Evolutionary conservation across 129 eudicot species (phyloP).

Genomic region (Flaveria brownii): DNA sequence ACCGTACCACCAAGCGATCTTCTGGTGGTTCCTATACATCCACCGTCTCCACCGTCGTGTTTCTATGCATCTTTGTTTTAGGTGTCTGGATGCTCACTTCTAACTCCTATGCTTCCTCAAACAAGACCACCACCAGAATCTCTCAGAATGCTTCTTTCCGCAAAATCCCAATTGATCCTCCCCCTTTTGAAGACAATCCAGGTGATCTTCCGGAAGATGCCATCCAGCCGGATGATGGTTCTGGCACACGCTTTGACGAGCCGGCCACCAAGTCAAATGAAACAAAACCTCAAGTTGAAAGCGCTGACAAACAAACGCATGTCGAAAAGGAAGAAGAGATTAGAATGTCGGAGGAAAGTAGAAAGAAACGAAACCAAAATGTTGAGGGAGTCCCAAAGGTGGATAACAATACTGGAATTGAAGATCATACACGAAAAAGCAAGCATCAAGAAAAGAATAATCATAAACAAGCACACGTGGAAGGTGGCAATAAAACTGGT

Average conservation of each 20-base stretch:
- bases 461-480: slow-evolving; percentile 6
- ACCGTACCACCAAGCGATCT: slow-evolving; percentile 51
- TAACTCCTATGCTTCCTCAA: slow-evolving; percentile 38
- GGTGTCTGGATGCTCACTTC: slow-evolving; percentile 71
- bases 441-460: slow-evolving; percentile 13
- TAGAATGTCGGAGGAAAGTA: slow-evolving; percentile 58
- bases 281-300: slow-evolving; percentile 27
- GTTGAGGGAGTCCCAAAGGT: slow-evolving; percentile 13
- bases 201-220: slow-evolving; percentile 69
- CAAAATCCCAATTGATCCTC: slow-evolving; percentile 22
- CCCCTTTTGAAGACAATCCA: slow-evolving; percentile 52
- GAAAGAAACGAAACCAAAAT: slow-evolving; percentile 42
- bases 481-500: background rate
- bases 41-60: slow-evolving; percentile 52
- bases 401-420: slow-evolving; percentile 15
- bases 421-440: slow-evolving; percentile 19
- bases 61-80: slow-evolving; percentile 51
- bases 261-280: slow-evolving; percentile 19
- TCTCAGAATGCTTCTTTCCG: slow-evolving; percentile 19
- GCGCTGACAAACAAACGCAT: slow-evolving; percentile 28
- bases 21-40: slow-evolving; percentile 48
- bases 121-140: slow-evolving; percentile 35
- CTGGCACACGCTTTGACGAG: slow-evolving; percentile 22
- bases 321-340: slow-evolving; percentile 43
- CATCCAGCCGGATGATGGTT: slow-evolving; percentile 39